Conservation (phyloP, 176 grass and related monocot genomes). For the Carex littledalei region DNA sequence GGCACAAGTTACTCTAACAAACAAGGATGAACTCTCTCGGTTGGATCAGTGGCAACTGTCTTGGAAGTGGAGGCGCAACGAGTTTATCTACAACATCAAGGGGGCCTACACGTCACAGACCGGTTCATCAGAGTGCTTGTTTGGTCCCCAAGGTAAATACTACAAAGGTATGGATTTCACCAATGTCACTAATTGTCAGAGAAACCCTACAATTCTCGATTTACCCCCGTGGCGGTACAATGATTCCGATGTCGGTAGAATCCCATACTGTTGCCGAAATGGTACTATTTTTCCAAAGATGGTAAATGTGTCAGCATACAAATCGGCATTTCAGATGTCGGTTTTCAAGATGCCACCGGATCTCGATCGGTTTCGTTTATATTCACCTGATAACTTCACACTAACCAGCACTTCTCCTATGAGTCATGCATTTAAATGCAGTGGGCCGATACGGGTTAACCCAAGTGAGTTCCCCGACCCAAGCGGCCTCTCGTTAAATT, state of each 20-base stretch:
- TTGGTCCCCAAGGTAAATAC: constrained; percentile 38
- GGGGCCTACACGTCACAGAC: constrained; percentile 56
- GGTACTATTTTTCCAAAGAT: constrained; percentile 61
- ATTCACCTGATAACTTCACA: constrained; percentile 42
- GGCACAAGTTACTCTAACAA: constrained; percentile 58
- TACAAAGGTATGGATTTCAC: constrained; percentile 67
- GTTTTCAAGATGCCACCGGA: constrained; percentile 93
- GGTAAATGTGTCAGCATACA: constrained; percentile 49
- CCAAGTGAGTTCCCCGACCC: constrained; percentile 46
- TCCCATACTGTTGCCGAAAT: constrained; percentile 67
- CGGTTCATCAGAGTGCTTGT: constrained; percentile 36
- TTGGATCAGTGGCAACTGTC: constrained; percentile 62
- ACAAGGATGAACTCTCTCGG: constrained; percentile 44
- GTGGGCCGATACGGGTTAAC: constrained; percentile 31
- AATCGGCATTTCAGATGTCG: constrained; percentile 73
- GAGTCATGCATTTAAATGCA: constrained; percentile 49
- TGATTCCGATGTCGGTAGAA: constrained; percentile 32
- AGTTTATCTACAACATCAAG: constrained; percentile 57
- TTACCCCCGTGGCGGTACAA: constrained; percentile 38
- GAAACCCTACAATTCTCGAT: constrained; percentile 36
- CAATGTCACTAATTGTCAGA: constrained; percentile 55
- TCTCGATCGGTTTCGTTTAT: constrained; percentile 39
- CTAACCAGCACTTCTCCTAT: constrained; percentile 40
- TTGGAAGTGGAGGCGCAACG: constrained; percentile 54
- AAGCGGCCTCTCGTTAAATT: constrained; percentile 42